Conservation (phyloP, 2,329 filamentous ascomycete genomes). For the Tolypocladium amazonense region DNA sequence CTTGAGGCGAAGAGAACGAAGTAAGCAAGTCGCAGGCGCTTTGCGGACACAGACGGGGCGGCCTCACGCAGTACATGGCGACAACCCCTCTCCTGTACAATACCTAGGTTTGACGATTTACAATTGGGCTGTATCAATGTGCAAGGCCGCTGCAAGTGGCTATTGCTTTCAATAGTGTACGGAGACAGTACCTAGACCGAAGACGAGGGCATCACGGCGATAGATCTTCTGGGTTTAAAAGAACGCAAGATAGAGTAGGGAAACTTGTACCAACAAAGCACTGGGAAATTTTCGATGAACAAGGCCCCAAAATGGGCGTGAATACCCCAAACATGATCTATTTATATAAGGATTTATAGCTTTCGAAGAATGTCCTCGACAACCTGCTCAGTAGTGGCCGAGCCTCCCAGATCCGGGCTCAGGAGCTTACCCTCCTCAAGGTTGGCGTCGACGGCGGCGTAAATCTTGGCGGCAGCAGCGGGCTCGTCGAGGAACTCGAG, state of each 20-base stretch:
- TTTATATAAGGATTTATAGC: conserved; percentile 41
- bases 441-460: conserved; percentile 83
- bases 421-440: conserved; percentile 73
- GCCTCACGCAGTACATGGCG: background rate
- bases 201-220: background rate
- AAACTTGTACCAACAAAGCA: background rate
- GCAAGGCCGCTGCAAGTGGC: background rate
- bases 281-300: background rate
- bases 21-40: conserved; percentile 18
- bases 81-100: conserved; percentile 1
- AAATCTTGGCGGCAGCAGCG: conserved; percentile 78
- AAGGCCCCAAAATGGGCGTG: background rate
- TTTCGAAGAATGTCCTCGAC: conserved; percentile 77
- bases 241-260: background rate
- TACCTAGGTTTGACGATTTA: background rate
- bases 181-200: background rate
- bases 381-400: conserved; percentile 75
- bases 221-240: background rate
- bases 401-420: conserved; percentile 84
- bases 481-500: conserved; percentile 89
- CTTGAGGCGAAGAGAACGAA: conserved; percentile 46
- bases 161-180: background rate
- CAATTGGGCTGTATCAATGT: background rate
- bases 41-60: background rate
- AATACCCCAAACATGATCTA: background rate